Base-by-base conservation (phyloP, 371 early-diverging fungal genomes). In the Syncephalis fuscata region DNA sequence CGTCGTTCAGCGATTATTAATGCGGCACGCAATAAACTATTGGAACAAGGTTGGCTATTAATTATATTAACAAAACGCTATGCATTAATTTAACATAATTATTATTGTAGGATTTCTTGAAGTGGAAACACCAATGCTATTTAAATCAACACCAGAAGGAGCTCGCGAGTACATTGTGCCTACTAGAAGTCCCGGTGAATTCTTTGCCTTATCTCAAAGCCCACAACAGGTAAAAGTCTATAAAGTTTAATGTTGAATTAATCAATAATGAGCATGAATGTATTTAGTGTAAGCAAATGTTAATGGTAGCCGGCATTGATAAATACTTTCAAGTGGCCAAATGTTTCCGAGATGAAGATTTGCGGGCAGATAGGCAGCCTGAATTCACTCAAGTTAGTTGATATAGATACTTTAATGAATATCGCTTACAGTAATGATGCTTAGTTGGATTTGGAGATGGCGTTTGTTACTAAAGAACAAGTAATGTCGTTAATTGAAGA, bases 81-180 rank as follows among this genome's bases (percentile, higher is more conserved):
- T 45, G 38, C 46, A 17, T 16, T 32, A 3, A 42, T 16, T 5
- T 21, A 21, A 41, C 41, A 19, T 21, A 17, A 39, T 2, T 39
- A 20, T 43, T 5, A 19, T 2, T 41, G 23, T 55, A 80, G 78
- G 73, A 4, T 89, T 92, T 64, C 63, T 76, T 4, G 93, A 92
- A 48, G 82, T 92, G n/a, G 93, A 92, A 51, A 91, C 91, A 0
- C 92, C 93, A 5, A 66, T 75, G 25, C 68, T 92, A 23, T 90
- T 90, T 61, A 91, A 91, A 56, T 82, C 86, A n/a, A 91, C 93
- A 1, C 88, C 91, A 8, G 92, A 92, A 62, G 91, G 93, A 11
- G 92, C 93, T 1, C 70, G 90, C 4, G 93, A 92, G 60, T 92
- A 85, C 55, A 70, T 90, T 23, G 90, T 92, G 0, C 92, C 93